A percentile compares a stretch with the other conserved stretches of the same genome.
These are phyloP conservation scores for Podaxis pistillaris DNA, from an alignment of 768 basidiomycete genomes.

Conservation along the genomic window DNA sequence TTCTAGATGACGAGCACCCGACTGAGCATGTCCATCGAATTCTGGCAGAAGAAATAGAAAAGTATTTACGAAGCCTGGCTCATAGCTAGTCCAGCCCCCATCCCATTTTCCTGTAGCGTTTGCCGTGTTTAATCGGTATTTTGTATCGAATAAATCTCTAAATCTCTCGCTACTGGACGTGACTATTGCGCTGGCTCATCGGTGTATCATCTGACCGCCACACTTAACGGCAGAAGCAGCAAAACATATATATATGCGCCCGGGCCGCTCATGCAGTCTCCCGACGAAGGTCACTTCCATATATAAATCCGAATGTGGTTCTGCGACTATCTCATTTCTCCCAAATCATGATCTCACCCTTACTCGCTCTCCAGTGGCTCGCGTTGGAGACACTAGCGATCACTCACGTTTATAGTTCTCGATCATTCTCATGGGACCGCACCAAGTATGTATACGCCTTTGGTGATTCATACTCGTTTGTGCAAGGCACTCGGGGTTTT, in stretches of 20 bases:
- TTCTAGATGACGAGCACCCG: conserved; percentile 1
- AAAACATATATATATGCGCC: background rate
- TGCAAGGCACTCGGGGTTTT: conserved; percentile 44
- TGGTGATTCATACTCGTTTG: conserved; percentile 57
- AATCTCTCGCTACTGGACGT: background rate
- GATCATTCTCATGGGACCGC: conserved; percentile 2
- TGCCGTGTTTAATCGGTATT: background rate
- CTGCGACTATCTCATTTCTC: background rate
- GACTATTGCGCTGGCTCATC: background rate
- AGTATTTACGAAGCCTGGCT: background rate
- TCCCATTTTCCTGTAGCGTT: background rate
- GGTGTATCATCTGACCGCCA: background rate
- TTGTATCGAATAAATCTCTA: background rate
- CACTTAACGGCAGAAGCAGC: background rate
- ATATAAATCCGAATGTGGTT: no score
- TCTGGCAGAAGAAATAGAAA: background rate
- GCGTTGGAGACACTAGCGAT: background rate
- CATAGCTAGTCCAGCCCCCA: background rate
- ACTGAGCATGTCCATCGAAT: conserved; percentile 3
- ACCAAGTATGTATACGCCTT: conserved; percentile 47
- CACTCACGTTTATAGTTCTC: background rate
- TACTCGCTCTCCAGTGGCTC: background rate
- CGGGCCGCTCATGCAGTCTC: background rate
- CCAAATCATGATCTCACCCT: background rate
- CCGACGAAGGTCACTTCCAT: no score